A percentile compares a stretch with the other conserved stretches of the same genome.
These are phyloP conservation scores for Trypanosoma caninum DNA, from an alignment of 208 protist genomes.

Conservation along the genomic window DNA sequence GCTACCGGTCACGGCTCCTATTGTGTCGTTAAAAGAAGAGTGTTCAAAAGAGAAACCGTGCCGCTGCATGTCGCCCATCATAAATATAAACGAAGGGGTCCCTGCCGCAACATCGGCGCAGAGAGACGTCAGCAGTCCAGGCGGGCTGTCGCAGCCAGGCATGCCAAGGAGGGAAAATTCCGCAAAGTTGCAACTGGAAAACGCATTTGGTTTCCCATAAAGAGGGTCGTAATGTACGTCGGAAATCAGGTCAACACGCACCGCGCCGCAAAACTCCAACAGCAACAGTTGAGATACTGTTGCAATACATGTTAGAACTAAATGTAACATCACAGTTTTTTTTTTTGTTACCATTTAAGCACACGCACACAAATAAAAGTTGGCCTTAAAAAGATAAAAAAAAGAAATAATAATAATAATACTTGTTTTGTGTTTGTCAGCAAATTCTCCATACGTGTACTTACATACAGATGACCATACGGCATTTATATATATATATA, in stretches of 20 bases:
- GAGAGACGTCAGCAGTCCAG: slow-evolving; percentile 40
- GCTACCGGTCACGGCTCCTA: slow-evolving; percentile 15
- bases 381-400: background rate
- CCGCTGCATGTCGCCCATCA: slow-evolving; percentile 71
- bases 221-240: slow-evolving; percentile 81
- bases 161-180: slow-evolving; percentile 31
- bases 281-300: background rate
- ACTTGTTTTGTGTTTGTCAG: no score
- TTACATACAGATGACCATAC: no score
- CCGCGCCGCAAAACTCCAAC: slow-evolving; percentile 7
- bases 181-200: slow-evolving; percentile 23
- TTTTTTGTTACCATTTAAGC: background rate
- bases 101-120: slow-evolving; percentile 35
- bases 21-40: slow-evolving; percentile 23
- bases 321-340: background rate
- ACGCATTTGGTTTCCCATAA: slow-evolving; percentile 47
- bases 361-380: background rate
- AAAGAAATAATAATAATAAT: background rate
- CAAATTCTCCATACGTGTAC: no score
- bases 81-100: slow-evolving; percentile 32
- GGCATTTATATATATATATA: no score
- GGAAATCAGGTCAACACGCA: slow-evolving; percentile 47
- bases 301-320: background rate
- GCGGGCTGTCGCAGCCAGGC: slow-evolving; percentile 51
- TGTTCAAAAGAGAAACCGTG: slow-evolving; percentile 40